Evolutionary conservation across 805 yeast genomes (phyloP).

Genomic region (Geotrichum ghanense): DNA sequence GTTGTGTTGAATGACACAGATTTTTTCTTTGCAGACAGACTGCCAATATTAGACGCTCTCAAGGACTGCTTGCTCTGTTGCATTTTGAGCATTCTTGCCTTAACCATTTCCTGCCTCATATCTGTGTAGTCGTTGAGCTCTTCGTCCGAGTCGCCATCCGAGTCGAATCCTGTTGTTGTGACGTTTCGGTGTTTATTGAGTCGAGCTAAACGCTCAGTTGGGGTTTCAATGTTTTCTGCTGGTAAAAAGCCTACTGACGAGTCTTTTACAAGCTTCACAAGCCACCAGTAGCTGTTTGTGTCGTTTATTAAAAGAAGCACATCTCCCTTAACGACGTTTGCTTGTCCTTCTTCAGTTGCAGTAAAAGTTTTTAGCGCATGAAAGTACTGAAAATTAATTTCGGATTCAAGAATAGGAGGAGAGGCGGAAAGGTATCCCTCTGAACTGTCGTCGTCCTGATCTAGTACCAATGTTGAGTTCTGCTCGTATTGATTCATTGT

Average conservation of each 20-base stretch:
- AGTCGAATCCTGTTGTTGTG: conserved; percentile 5
- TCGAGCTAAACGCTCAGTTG: conserved; percentile 82
- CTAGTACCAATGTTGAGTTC: neutral
- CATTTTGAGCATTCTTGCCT: conserved; percentile 11
- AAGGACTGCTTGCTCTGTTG: neutral
- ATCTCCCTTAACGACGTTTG: conserved; percentile 68
- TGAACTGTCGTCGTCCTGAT: conserved; percentile 17
- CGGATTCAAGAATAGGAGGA: conserved; percentile 39
- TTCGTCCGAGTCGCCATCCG: neutral
- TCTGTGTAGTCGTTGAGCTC: neutral
- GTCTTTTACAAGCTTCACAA: conserved; percentile 48
- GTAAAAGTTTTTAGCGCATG: conserved; percentile 80
- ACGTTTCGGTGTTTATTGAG: conserved; percentile 88
- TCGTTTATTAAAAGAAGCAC: conserved; percentile 76
- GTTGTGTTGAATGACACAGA: conserved; percentile 13
- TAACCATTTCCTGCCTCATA: conserved; percentile 2
- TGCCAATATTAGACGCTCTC: too few species aligned
- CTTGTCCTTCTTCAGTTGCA: conserved; percentile 91
- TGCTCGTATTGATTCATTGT: neutral
- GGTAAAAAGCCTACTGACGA: conserved; percentile 89
- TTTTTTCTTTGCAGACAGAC: conserved; percentile 5
- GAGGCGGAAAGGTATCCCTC: conserved; percentile 50
- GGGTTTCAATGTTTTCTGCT: conserved; percentile 88
- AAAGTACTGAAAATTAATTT: conserved; percentile 68
- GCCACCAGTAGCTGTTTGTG: conserved; percentile 95